These are phyloP conservation scores for Podospora conica DNA, from an alignment of 495 filamentous ascomycete species.

Conservation along the genomic window DNA sequence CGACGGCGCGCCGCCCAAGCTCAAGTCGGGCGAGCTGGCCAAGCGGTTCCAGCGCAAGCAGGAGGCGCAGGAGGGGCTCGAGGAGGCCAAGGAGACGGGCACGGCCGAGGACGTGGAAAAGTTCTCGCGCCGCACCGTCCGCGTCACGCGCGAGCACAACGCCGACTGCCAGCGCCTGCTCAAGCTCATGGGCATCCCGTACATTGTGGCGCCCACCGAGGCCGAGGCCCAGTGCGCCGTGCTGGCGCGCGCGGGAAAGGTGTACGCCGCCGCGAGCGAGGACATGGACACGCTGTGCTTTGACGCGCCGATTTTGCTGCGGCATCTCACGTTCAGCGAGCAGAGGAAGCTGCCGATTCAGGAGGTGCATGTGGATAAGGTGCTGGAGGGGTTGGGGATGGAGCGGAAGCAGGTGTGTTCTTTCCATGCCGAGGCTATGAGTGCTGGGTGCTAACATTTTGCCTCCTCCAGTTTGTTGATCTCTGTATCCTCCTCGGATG, in stretches of 20 bases:
- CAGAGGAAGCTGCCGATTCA: slow-evolving; percentile 96
- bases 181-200: slow-evolving; percentile 93
- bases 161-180: slow-evolving; percentile 85
- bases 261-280: slow-evolving; percentile 92
- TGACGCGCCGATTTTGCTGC: slow-evolving; percentile 79
- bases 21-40: slow-evolving; percentile 93
- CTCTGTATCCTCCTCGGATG: slow-evolving; percentile 97
- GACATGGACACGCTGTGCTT: slow-evolving; percentile 99
- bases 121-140: slow-evolving; percentile 89
- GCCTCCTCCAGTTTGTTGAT: slow-evolving; percentile 70
- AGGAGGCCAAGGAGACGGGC: slow-evolving; percentile 95
- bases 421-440: not conserved
- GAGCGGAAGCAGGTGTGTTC: slow-evolving; percentile 65
- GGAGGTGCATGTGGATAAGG: slow-evolving; percentile 82
- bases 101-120: slow-evolving; percentile 97
- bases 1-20: slow-evolving; percentile 90
- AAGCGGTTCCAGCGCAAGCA: slow-evolving; percentile 88
- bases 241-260: slow-evolving; percentile 85
- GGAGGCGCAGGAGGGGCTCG: slow-evolving; percentile 78
- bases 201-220: slow-evolving; percentile 90
- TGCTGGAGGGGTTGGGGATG: slow-evolving; percentile 79
- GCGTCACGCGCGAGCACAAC: slow-evolving; percentile 95
- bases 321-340: slow-evolving; percentile 94
- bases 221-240: slow-evolving; percentile 95
- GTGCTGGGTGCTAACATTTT: not conserved